Base-by-base conservation (phyloP, 768 basidiomycete species). In the Phylloporus scabripes region DNA sequence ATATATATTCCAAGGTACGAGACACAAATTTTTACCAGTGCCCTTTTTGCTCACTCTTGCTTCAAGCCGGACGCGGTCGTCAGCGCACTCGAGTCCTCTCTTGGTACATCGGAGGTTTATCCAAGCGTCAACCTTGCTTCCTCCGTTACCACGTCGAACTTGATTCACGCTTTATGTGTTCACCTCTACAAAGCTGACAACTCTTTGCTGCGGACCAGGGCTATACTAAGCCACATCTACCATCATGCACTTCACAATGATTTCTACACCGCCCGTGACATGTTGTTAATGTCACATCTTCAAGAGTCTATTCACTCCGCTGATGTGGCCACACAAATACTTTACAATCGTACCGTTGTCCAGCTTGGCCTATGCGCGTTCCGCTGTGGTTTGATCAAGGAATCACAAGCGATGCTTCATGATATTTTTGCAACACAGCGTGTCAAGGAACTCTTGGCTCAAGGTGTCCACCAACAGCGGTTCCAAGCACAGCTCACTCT, bases 221-320 rank as follows among this genome's bases (percentile, higher is more conserved):
- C 96, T 7, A 95, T 99, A 84, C 83, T 99, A 45, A 87, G 86
- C 62, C 96, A 99, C 66, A 92, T 98, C 64, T 99, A 93, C 68
- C 94, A 97, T 69, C 85, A 93, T 62, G 96, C 95, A 23, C 79
- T 96, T 26, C 92, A 94, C 67, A 96, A 98, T 60, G 87, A 95
- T 62, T 99, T 92, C 74, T 81, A 96, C 73, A 92, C 90, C 23
- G 89, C 96, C 9, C 89, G 96, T 24, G 96, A 99, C 71, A 94
- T 98, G 89, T 72, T 99, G 32, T 75, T 99, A 52, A 98, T 99
- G 96, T 97, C 94, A 5, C 96, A 98, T 67, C 79, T 99, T 43
- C 95, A 98, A 68, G 94, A 97, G 66, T 89, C 92, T 1, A 87
- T 98, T 60, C 87, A 92, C 64, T 91, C 92, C 33, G 92, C 94